Base-by-base conservation (phyloP, 2,329 filamentous ascomycete species). In the Waltergamsia citrina region DNA sequence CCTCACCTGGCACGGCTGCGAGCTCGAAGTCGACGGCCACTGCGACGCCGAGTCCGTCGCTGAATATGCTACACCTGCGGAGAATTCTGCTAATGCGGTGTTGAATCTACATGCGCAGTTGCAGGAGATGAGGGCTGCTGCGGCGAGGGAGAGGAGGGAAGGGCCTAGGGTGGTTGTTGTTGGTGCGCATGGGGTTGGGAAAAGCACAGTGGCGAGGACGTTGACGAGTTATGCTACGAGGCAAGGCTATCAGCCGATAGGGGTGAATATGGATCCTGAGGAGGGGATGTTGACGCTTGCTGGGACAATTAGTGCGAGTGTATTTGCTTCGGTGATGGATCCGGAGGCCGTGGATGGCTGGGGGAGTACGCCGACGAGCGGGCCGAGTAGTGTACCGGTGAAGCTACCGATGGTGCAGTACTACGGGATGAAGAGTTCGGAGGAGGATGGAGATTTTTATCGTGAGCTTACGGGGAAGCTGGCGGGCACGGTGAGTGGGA, bases 331-430 rank as follows among this genome's bases (percentile, higher is more conserved):
- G 1, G 74, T 94, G 47, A 74, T 96, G 61, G 90, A 96, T 55
- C 71, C 94, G 1, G 71, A 74, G 47, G 65, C 69, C 3, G 84
- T 90, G 48, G 81, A 86, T 40, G 85, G 84, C 15, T 95, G 87
- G 79, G 92, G 92, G 8, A 85, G 74, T 44, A 88, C 85, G 46
- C 88, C 90, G 0, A 94, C 88, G 47, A 93, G 84, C 43, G 92
- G 90, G 0, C 88, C 92, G 1, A 92, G 82, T 45, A 74, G 79
- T 1, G 78, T 94, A 14, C 88, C 90, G 0, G 85, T 94, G 34
- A 96, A 95, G 64, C 68, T 94, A 46, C 92, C 92, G 5, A 63
- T 98, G 35, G 86, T 90, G 19, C 94, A 94, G 53, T 85, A 87
- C 57, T 94, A 85, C 54, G 90, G 92, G 12, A 66, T 82, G 41